These are phyloP conservation scores for Linum lewisii DNA, from an alignment of 345 rosid genomes.

Conservation along the genomic window DNA sequence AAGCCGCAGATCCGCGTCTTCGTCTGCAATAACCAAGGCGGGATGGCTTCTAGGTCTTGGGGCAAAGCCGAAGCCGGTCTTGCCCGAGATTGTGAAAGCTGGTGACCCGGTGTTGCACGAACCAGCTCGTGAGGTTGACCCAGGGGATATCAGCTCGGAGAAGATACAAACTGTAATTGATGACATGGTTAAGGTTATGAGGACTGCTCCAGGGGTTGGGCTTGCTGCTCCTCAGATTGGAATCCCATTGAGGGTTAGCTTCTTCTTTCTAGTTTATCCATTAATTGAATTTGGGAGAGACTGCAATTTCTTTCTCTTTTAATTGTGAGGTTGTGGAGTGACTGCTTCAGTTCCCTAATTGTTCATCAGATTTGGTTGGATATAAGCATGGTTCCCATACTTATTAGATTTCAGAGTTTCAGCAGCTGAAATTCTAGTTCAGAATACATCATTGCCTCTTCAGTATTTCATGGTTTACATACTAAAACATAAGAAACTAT, in stretches of 20 bases:
- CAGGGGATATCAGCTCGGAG: constrained; percentile 62
- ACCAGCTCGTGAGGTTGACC: constrained; percentile 64
- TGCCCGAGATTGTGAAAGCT: constrained; percentile 61
- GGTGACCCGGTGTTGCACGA: constrained; percentile 96
- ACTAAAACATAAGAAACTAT: no score
- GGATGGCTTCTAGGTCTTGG: constrained; percentile 89
- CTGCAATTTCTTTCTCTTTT: no score
- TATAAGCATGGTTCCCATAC: no score
- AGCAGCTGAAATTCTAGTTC: no score
- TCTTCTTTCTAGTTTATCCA: not conserved
- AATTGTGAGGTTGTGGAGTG: no score
- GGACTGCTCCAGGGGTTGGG: constrained; percentile 86
- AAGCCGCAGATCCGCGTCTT: constrained; percentile 23
- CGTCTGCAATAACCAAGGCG: constrained; percentile 45
- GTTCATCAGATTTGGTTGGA: no score
- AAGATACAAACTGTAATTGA: constrained; percentile 80
- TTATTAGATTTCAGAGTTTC: no score
- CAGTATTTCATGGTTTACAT: no score
- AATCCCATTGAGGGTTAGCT: constrained; percentile 50
- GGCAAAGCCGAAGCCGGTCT: constrained; percentile 40
- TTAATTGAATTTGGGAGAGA: not conserved
- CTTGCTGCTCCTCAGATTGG: constrained; percentile 98
- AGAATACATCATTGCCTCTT: no score
- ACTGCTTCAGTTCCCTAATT: no score
- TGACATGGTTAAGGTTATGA: constrained; percentile 66